phyloP scores from a whole-genome alignment of 1,139 yeast species.

The Yamadazyma atmosphaerica region DNA sequence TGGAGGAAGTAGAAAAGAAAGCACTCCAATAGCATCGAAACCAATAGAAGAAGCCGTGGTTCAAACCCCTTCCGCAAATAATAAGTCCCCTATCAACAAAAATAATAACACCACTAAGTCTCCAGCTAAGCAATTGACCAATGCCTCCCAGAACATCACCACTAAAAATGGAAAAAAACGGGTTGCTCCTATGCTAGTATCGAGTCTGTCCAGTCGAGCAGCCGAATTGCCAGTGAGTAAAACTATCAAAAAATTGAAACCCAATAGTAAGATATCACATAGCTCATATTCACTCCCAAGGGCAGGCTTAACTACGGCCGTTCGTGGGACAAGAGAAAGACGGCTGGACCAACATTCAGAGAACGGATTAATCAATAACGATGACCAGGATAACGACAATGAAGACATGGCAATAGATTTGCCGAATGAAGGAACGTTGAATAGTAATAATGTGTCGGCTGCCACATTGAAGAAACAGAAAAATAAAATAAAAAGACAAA shows the following conservation, averaged over 20 bases:
- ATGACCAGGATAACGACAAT: constrained; percentile 41
- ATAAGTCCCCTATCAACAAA: too few relatives aligned
- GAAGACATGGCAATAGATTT: constrained; percentile 44
- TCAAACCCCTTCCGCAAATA: too few relatives aligned
- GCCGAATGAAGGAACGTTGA: constrained; percentile 11
- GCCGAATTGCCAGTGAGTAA: constrained; percentile 13
- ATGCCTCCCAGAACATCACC: constrained; percentile 39
- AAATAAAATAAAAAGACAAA: constrained; percentile 28
- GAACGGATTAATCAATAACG: constrained; percentile 14
- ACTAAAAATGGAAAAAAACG: constrained; percentile 82
- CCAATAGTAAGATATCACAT: constrained; percentile 37
- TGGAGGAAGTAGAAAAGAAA: constrained; percentile 3
- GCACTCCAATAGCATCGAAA: constrained; percentile 3
- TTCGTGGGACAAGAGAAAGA: constrained; percentile 40
- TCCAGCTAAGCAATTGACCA: constrained; percentile 11
- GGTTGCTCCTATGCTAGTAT: constrained; percentile 80
- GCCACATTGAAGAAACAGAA: constrained; percentile 36
- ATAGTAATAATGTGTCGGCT: constrained; percentile 26
- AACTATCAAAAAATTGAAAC: constrained; percentile 20
- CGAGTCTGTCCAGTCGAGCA: constrained; percentile 41
- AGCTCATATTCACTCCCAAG: constrained; percentile 45
- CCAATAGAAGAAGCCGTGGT: too few relatives aligned
- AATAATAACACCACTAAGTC: constrained; percentile 2
- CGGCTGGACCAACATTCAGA: constrained; percentile 12
- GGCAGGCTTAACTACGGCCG: constrained; percentile 48